Conservation (phyloP, 2,329 filamentous ascomycete species). For the Colletotrichum tofieldiae region DNA sequence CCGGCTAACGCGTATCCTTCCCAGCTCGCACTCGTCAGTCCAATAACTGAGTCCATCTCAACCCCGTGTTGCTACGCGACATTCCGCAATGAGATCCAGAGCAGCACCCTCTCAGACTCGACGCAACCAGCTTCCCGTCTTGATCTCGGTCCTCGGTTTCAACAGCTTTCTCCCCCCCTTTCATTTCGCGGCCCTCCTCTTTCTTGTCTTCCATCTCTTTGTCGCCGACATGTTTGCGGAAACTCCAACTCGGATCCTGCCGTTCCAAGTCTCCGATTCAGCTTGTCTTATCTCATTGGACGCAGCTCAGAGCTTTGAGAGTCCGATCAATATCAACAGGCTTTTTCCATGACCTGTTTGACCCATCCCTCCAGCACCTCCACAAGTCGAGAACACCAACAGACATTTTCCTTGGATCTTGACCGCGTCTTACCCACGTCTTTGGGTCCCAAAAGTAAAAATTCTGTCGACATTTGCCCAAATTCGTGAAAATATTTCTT, state of each 20-base stretch:
- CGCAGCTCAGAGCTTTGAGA: neutral
- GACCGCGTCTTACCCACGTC: conserved; percentile 13
- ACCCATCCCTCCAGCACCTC: conserved; percentile 2
- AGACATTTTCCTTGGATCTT: conserved; percentile 32
- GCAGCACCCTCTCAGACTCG: neutral
- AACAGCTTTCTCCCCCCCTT: neutral
- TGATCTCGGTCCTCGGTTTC: neutral
- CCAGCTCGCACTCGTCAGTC: neutral
- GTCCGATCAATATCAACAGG: conserved; percentile 13
- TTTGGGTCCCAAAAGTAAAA: conserved; percentile 1
- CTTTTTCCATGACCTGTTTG: conserved; percentile 14
- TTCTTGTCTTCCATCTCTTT: neutral
- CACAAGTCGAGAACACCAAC: conserved; percentile 27
- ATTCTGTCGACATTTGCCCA: conserved; percentile 11
- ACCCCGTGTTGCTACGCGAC: neutral
- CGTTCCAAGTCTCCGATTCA: neutral
- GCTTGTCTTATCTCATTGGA: conserved; percentile 15
- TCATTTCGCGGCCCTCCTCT: neutral
- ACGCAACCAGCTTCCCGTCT: conserved; percentile 5
- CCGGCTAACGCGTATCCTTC: neutral
- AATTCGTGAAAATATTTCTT: neutral
- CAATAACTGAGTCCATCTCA: neutral
- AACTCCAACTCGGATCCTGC: neutral
- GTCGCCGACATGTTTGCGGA: conserved; percentile 3
- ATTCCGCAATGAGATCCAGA: neutral